Conservation (phyloP, 2,329 filamentous ascomycete species). For the Epichloe bromicola region DNA sequence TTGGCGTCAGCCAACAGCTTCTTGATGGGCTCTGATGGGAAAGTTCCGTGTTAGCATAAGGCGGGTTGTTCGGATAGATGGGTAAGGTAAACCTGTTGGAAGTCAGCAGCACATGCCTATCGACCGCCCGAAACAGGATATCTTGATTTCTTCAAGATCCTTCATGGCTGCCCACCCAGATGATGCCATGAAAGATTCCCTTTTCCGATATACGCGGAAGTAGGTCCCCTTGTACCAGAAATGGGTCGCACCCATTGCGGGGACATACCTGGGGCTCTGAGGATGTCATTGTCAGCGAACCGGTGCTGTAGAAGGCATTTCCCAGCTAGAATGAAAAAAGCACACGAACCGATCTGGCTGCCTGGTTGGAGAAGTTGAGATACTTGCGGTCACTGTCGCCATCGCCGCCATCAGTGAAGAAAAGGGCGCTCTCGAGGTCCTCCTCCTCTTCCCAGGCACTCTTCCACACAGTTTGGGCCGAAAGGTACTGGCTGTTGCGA, state of each 20-base stretch:
- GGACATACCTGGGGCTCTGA: conserved; percentile 38
- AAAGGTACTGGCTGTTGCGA: conserved; percentile 36
- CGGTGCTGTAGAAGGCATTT: too few relatives aligned
- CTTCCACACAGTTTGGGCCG: conserved; percentile 41
- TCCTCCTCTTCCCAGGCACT: conserved; percentile 45
- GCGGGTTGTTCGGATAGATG: too few relatives aligned
- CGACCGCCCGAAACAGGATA: conserved; percentile 41
- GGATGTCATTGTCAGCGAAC: too few relatives aligned
- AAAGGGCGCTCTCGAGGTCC: conserved; percentile 26
- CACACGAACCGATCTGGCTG: conserved; percentile 11
- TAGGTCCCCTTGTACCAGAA: conserved; percentile 43
- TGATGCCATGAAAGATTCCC: conserved; percentile 26
- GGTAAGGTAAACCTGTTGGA: too few relatives aligned
- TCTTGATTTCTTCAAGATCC: conserved; percentile 37
- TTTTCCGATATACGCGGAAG: conserved; percentile 33
- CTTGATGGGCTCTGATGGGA: conserved; percentile 36
- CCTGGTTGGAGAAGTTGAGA: conserved; percentile 47
- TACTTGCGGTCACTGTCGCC: conserved; percentile 26
- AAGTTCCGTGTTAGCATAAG: background rate
- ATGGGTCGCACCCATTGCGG: conserved; percentile 37
- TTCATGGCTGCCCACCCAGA: conserved; percentile 27
- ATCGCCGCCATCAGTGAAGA: conserved; percentile 24
- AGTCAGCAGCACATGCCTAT: conserved; percentile 13
- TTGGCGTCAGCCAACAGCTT: conserved; percentile 40
- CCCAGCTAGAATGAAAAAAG: too few relatives aligned